Evolutionary conservation across 1,284 basidiomycete species (phyloP), one percentile per base, ranked within the genome.

Genomic region (Cryptococcus hybrid): DNA sequence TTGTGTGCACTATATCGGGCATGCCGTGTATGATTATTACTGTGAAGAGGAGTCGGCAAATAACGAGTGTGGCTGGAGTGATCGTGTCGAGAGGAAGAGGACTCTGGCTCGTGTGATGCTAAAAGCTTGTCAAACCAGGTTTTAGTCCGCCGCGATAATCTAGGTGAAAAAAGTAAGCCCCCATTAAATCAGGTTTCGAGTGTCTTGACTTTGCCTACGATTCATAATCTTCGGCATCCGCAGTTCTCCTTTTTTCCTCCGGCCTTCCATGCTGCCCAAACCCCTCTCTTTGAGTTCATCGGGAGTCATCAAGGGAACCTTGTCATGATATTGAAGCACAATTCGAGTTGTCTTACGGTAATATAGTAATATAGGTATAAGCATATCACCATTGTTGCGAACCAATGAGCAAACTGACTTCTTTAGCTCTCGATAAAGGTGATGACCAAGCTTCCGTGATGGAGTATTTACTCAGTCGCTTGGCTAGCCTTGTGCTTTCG

Each of bases 241-340:
- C 54, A 0, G 74, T 36, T 66, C 60, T 0, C 64, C 65, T n/a
- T 46, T 57, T 3, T n/a, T n/a, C 13, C 58, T 36, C 24, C 61
- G 40, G 1, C 74, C 74, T 52, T 71, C 66, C 55, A 74, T 58
- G 15, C 65, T 69, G 0, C 74, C 74, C 12, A 76, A 55, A 7
- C 59, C 48, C 34, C 73, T 57, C 47, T 76, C 72, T 45, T 59
- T 70, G 44, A 76, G 54, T 5, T 61, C 61, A 30, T 65, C 57
- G 46, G 67, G 55, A 0, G 61, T 51, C 4, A 51, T 52, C 3
- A 74, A 49, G 34, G 24, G 7, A 12, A 70, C 40, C 2, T 56
- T 56, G 7, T 54, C 52, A 57, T 74, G 73, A n/a, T 53, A 48
- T 5, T 30, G 43, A 3, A 63, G 43, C 24, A 71, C 47, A n/a